Evolutionary conservation across 805 yeast species (phyloP), one percentile per base, ranked within the genome.

Genomic region (Pichia manshurica): DNA sequence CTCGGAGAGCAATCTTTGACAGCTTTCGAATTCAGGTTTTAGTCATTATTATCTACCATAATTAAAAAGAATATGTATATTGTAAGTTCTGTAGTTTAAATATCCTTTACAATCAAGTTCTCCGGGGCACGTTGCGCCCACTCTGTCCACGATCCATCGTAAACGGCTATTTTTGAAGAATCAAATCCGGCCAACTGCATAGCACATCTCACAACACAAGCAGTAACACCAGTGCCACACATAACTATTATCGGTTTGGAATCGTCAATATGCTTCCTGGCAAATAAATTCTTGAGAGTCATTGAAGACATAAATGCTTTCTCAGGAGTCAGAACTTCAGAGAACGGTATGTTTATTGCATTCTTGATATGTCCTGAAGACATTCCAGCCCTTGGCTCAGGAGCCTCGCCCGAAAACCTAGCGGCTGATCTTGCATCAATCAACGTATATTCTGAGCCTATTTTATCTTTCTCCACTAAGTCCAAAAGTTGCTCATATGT

Each of bases 171-270:
- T 17, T 72, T 74, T 5, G 63, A 64, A 7, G 71, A 61, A 36
- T 69, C 63, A 28, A 71, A 67, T 0, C 79, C 81, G 10, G 77
- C 71, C n/a, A 68, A 59, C 48, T 79, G 81, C 37, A 85, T 62
- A 2, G 95, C 98, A 8, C 84, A 70, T 64, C 86, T 84, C 40
- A 91, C 74, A 36, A 93, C 81, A 53, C 91, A 87, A 0, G 97
- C 98, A 10, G 97, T 83, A 42, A 93, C 97, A 40, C 98, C 99
- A 0, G 97, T 84, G 25, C 98, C 99, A 63, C 99, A 93, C 87
- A 87, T 80, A 35, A 84, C 85, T 43, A 93, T 79, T 17, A 86
- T 79, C 12, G 87, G 90, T 58, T 84, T 82, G 16, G 71, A 65
- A 17, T 59, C 67, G 38, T 62, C 63, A 33, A 72, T 56, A 10